phyloP scores from a whole-genome alignment of 768 basidiomycete genomes.

The Candolleomyces aberdarensis region DNA sequence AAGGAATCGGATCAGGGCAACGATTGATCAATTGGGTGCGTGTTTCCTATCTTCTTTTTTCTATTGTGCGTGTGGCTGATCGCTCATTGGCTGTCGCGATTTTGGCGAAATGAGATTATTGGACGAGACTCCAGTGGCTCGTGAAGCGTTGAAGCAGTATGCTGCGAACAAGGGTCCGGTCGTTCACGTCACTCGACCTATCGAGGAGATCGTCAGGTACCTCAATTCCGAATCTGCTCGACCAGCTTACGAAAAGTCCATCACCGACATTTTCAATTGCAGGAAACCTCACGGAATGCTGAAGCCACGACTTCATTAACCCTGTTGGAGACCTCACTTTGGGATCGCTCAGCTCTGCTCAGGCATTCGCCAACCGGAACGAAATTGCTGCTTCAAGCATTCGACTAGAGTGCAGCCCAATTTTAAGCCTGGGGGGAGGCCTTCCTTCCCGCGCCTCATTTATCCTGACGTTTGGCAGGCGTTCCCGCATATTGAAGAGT shows the following conservation, averaged over 20 bases:
- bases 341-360: constrained; percentile 12
- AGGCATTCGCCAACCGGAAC: constrained; percentile 35
- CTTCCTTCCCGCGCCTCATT: constrained; percentile 91
- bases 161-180: constrained; percentile 57
- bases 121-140: constrained; percentile 68
- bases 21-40: constrained; percentile 91
- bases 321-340: constrained; percentile 37
- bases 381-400: constrained; percentile 89
- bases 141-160: constrained; percentile 70
- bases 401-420: constrained; percentile 65
- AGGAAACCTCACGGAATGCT: constrained; percentile 75
- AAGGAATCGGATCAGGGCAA: constrained; percentile 91
- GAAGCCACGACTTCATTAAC: constrained; percentile 83
- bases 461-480: constrained; percentile 83
- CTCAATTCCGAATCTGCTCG: constrained; percentile 72
- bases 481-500: constrained; percentile 61
- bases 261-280: constrained; percentile 79
- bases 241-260: constrained; percentile 86
- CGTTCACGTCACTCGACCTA: constrained; percentile 63
- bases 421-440: constrained; percentile 48
- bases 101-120: constrained; percentile 85
- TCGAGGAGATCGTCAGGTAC: constrained; percentile 80
- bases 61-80: constrained; percentile 4
- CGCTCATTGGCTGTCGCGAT: constrained; percentile 23
- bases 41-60: constrained; percentile 19